Evolutionary conservation across 2,329 filamentous ascomycete genomes (phyloP).

Genomic region (Boeremia exigua): DNA sequence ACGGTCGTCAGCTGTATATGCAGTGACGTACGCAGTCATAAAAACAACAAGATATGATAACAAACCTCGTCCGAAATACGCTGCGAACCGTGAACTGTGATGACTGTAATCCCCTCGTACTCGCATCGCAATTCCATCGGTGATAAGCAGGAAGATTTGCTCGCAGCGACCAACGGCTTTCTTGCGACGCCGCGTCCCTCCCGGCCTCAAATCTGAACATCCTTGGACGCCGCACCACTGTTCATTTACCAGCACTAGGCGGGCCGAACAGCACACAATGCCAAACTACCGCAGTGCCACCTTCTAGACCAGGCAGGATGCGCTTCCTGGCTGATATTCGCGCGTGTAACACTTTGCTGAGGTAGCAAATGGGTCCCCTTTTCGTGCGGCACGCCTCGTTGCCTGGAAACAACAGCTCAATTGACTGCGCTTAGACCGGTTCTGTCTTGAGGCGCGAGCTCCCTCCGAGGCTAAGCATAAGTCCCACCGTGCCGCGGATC

Average conservation of each 20-base stretch:
- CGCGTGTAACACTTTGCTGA: conserved; percentile 1
- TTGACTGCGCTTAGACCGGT: conserved; percentile 1
- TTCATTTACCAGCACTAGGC: conserved; percentile 10
- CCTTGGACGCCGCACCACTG: conserved; percentile 7
- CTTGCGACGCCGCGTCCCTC: background rate
- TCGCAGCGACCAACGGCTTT: conserved; percentile 2
- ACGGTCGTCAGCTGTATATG: conserved; percentile 3
- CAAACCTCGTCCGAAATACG: background rate
- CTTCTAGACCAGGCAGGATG: conserved; percentile 10
- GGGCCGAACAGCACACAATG: conserved; percentile 2
- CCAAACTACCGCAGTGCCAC: conserved; percentile 2
- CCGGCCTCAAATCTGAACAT: background rate
- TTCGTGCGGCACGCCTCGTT: conserved; percentile 1
- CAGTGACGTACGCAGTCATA: conserved; percentile 12
- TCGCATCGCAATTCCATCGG: too few species aligned
- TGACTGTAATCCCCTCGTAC: too few species aligned
- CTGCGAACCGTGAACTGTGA: background rate
- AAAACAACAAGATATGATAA: background rate
- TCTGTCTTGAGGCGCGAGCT: conserved; percentile 3
- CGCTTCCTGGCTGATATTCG: background rate
- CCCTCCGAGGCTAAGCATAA: conserved; percentile 12
- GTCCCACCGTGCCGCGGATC: conserved; percentile 16
- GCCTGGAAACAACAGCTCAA: conserved; percentile 8
- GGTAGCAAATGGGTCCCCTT: conserved; percentile 1
- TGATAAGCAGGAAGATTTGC: too few species aligned